Percentiles rank a stretch among this genome's conserved stretches.
Conservation (phyloP, 1,139 yeast genomes). For the Starmera stellimalicola region DNA sequence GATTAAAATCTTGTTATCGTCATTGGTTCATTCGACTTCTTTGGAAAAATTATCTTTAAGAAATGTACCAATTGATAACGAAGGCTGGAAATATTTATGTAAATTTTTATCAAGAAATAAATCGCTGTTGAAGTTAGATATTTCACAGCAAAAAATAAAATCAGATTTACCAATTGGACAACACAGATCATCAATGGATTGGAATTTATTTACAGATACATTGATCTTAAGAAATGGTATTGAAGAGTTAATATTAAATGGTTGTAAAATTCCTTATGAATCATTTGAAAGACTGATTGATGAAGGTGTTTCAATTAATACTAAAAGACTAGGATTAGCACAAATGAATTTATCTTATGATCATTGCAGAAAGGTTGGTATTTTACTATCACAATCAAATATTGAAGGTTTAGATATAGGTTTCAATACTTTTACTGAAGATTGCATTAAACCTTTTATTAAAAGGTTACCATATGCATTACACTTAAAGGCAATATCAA, state of each 20-base stretch:
- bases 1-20: conserved; percentile 59
- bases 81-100: conserved; percentile 71
- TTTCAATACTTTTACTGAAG: conserved; percentile 60
- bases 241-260: conserved; percentile 77
- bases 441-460: conserved; percentile 35
- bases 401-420: conserved; percentile 79
- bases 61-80: conserved; percentile 63
- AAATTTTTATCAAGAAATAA: conserved; percentile 54
- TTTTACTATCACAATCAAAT: conserved; percentile 49
- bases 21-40: conserved; percentile 46
- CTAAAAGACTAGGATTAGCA: conserved; percentile 73
- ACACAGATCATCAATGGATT: conserved; percentile 61
- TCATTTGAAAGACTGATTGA: conserved; percentile 42
- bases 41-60: conserved; percentile 68
- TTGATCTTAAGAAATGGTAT: conserved; percentile 57
- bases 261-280: conserved; percentile 49
- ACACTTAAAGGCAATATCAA: conserved; percentile 46
- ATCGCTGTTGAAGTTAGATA: conserved; percentile 57
- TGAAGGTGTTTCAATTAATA: conserved; percentile 41
- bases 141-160: conserved; percentile 66
- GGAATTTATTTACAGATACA: conserved; percentile 60
- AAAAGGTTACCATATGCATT: conserved; percentile 18
- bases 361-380: conserved; percentile 46
- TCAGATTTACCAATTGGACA: conserved; percentile 41
- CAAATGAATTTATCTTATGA: conserved; percentile 50